Evolutionary conservation across 768 basidiomycete genomes (phyloP).

Genomic region (Obba rivulosa): DNA sequence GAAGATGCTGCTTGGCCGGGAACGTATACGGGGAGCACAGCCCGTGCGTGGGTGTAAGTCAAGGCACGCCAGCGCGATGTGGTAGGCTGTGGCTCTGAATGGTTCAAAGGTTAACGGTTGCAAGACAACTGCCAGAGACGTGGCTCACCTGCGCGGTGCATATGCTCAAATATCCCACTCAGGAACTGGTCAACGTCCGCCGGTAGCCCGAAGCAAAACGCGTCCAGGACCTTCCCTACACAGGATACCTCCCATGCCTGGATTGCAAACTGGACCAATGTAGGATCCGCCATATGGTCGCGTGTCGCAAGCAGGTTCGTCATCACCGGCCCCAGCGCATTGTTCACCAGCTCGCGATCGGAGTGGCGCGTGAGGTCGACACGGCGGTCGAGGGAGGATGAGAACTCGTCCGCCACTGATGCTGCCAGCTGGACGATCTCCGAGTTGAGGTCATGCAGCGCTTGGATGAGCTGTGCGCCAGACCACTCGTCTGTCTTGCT

Average conservation of each 20-base stretch:
- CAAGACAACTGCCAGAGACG: background rate
- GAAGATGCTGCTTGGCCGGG: slow-evolving; percentile 6
- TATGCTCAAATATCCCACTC: slow-evolving; percentile 23
- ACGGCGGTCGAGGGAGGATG: slow-evolving; percentile 17
- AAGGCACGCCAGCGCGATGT: slow-evolving; percentile 32
- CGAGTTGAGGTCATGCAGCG: slow-evolving; percentile 28
- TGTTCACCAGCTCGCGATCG: slow-evolving; percentile 23
- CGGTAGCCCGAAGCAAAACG: slow-evolving; percentile 28
- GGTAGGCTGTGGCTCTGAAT: slow-evolving; percentile 31
- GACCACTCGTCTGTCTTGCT: slow-evolving; percentile 30
- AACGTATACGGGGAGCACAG: slow-evolving; percentile 14
- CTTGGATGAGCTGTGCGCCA: slow-evolving; percentile 29
- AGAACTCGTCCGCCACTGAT: slow-evolving; percentile 27
- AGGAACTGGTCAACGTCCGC: slow-evolving; percentile 25
- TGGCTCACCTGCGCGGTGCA: slow-evolving; percentile 25
- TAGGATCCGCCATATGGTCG: slow-evolving; percentile 27
- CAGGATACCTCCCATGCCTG: slow-evolving; percentile 34
- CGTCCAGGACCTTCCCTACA: slow-evolving; percentile 24
- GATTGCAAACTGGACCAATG: slow-evolving; percentile 30
- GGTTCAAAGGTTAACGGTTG: background rate
- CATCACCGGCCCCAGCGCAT: slow-evolving; percentile 25
- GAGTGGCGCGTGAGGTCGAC: slow-evolving; percentile 16
- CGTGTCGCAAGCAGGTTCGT: slow-evolving; percentile 22
- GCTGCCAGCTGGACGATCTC: slow-evolving; percentile 32
- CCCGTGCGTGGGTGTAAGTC: slow-evolving; percentile 26